Conservation (phyloP, 2,329 filamentous ascomycete genomes). For the Apiospora pterosperma region DNA sequence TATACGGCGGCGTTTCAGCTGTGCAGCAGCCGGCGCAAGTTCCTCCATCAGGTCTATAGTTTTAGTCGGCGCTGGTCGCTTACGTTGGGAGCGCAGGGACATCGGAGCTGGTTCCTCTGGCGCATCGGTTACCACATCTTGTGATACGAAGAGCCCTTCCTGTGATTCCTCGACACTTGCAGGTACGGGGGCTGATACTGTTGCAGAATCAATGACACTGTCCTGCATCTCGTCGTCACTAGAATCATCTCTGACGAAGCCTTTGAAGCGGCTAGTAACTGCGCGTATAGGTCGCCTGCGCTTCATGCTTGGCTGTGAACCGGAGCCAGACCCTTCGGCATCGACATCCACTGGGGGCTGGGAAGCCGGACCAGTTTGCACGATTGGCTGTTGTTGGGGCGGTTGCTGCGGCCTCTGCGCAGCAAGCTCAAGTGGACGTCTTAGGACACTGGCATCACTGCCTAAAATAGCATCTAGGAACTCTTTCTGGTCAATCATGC, state of each 20-base stretch:
- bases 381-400: constrained; percentile 12
- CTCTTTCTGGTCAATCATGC: constrained; percentile 83
- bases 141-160: constrained; percentile 55
- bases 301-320: constrained; percentile 14
- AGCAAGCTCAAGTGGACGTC: constrained; percentile 60
- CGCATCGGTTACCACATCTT: constrained; percentile 33
- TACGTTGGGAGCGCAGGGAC: constrained; percentile 33
- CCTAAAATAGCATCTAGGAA: constrained; percentile 86
- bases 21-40: constrained; percentile 72
- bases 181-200: constrained; percentile 7
- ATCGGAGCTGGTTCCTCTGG: constrained; percentile 17
- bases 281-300: constrained; percentile 35
- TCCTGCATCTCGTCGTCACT: constrained; percentile 35
- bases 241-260: constrained; percentile 49
- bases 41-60: constrained; percentile 62
- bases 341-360: constrained; percentile 21
- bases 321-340: not conserved
- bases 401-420: not conserved
- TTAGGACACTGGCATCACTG: constrained; percentile 71
- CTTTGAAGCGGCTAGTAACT: constrained; percentile 62
- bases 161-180: constrained; percentile 25
- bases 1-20: constrained; percentile 74
- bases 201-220: constrained; percentile 21
- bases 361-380: not conserved
- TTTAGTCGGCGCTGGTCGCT: constrained; percentile 41